A percentile compares a stretch with the other conserved stretches of the same genome.
Evolutionary conservation across 2,329 filamentous ascomycete species (phyloP).

Genomic region (Fusarium sp.): DNA sequence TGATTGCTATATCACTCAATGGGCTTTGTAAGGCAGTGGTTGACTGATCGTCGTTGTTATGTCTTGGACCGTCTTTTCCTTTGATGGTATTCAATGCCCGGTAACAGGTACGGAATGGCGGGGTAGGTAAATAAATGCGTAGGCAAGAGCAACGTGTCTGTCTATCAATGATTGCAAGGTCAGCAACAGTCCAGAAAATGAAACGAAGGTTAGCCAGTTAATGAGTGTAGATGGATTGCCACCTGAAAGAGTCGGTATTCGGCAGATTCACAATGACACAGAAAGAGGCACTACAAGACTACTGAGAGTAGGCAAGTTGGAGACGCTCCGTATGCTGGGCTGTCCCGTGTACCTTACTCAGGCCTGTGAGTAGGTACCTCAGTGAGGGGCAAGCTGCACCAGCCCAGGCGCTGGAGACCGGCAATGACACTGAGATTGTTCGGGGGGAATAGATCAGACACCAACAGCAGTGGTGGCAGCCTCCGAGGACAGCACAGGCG

Average conservation of each 20-base stretch:
- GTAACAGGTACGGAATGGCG: constrained; percentile 14
- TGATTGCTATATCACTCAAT: not conserved
- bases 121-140: constrained; percentile 14
- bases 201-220: not conserved
- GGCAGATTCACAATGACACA: not conserved
- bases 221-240: constrained; percentile 3
- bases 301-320: constrained; percentile 9
- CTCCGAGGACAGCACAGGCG: not conserved
- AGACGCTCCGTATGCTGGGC: constrained; percentile 1
- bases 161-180: constrained; percentile 22
- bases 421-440: not conserved
- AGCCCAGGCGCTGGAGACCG: not conserved
- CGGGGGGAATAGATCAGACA: not conserved
- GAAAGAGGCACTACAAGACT: constrained; percentile 9
- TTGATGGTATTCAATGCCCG: constrained; percentile 10
- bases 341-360: not conserved
- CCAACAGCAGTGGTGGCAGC: constrained; percentile 1
- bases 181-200: constrained; percentile 15
- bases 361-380: constrained; percentile 13
- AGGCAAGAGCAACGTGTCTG: constrained; percentile 21
- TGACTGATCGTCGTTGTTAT: not conserved
- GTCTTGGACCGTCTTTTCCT: constrained; percentile 22
- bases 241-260: not conserved
- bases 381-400: constrained; percentile 27
- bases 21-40: not conserved